These are phyloP conservation scores for Gossypium schwendimanii DNA, from an alignment of 441 rosid genomes.

Conservation along the genomic window DNA sequence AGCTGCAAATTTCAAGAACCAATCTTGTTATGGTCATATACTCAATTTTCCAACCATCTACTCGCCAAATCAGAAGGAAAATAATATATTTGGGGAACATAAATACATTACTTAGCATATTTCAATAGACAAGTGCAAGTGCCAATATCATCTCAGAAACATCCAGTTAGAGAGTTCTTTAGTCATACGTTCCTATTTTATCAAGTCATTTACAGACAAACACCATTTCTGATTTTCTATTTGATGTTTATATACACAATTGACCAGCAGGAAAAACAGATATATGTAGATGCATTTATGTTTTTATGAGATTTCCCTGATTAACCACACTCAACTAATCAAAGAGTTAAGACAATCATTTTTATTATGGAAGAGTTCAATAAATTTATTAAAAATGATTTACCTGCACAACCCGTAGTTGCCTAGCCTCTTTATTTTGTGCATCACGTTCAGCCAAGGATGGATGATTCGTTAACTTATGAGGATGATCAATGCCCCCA, in stretches of 20 bases:
- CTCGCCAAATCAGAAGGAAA: constrained; percentile 3
- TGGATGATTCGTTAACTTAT: constrained; percentile 92
- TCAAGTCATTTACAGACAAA: not conserved
- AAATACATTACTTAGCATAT: not conserved
- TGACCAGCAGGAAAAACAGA: not conserved
- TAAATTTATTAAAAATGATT: not conserved
- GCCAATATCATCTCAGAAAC: not conserved
- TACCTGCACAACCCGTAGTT: constrained; percentile 86
- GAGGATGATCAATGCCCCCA: constrained; percentile 94
- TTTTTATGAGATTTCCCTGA: not conserved
- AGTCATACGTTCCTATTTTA: not conserved
- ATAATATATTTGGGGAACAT: not conserved
- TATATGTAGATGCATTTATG: not conserved
- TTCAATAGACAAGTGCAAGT: not conserved
- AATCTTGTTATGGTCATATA: not conserved
- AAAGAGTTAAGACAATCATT: not conserved
- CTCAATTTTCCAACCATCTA: not conserved
- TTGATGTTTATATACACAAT: not conserved
- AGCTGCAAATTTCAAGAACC: constrained; percentile 53
- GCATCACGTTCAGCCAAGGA: constrained; percentile 92
- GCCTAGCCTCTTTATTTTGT: constrained; percentile 96
- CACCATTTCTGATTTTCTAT: not conserved
- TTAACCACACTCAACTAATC: not conserved
- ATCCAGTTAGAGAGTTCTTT: not conserved
- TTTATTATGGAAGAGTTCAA: not conserved